Percentiles rank a stretch among this genome's conserved stretches.
These are phyloP conservation scores for Penicillium janthinellum DNA, from an alignment of 2,329 filamentous ascomycete species.

Conservation along the genomic window DNA sequence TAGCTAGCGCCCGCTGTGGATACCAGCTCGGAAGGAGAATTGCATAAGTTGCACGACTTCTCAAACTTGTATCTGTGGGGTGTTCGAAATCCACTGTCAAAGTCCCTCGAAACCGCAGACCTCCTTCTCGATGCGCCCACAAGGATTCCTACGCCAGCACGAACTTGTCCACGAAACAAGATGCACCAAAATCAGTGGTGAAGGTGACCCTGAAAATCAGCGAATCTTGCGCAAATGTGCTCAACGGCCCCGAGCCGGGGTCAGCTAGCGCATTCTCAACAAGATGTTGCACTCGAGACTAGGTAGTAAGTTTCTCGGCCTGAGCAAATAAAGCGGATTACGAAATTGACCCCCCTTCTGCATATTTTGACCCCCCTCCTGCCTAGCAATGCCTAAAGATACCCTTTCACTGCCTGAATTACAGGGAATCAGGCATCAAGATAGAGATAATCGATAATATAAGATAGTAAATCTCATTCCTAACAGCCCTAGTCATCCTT, in stretches of 20 bases:
- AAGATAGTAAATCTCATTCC: too few relatives aligned
- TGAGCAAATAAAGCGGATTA: not conserved
- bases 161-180: not conserved
- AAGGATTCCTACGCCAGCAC: not conserved
- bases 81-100: not conserved
- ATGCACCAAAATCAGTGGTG: not conserved
- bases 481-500: too few relatives aligned
- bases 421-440: too few relatives aligned
- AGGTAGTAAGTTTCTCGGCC: too few relatives aligned
- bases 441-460: too few relatives aligned
- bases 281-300: not conserved
- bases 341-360: too few relatives aligned
- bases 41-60: not conserved
- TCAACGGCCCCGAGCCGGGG: conserved; percentile 6
- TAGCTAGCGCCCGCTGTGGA: not conserved
- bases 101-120: not conserved
- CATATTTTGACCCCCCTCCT: too few relatives aligned
- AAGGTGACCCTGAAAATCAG: not conserved
- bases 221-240: conserved; percentile 23
- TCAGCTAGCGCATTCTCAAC: not conserved
- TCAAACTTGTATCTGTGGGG: not conserved
- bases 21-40: not conserved
- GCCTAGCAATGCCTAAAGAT: too few relatives aligned
- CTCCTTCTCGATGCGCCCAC: not conserved
- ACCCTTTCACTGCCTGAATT: too few relatives aligned